phyloP scores from a whole-genome alignment of 768 basidiomycete species.

The Leccinum aurantiacum region DNA sequence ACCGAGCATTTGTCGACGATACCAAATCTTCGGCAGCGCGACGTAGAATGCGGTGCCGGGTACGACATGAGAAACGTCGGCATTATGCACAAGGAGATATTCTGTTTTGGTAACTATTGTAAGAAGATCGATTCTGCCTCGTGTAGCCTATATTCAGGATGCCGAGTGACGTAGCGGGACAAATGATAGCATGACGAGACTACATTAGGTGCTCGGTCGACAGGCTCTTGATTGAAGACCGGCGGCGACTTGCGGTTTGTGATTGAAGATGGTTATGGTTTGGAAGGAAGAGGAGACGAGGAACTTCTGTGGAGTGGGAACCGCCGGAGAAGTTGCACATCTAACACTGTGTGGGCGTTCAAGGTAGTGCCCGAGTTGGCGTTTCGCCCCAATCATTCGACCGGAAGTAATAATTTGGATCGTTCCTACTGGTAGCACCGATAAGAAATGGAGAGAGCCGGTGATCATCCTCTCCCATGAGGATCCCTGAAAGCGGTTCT shows the following conservation, averaged over 20 bases:
- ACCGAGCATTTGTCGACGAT: slow-evolving; percentile 87
- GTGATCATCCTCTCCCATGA: not conserved
- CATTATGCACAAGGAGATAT: not conserved
- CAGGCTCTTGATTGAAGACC: slow-evolving; percentile 17
- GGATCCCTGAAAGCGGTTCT: not conserved
- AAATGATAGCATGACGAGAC: not conserved
- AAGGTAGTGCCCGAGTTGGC: not conserved
- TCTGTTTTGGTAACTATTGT: not conserved
- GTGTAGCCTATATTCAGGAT: slow-evolving; percentile 8
- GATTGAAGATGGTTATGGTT: not conserved
- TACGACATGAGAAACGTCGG: not conserved
- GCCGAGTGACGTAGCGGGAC: not conserved
- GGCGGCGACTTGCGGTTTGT: not conserved
- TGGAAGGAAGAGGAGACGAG: not conserved
- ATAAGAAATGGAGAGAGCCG: not conserved
- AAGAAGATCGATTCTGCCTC: not conserved
- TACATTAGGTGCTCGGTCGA: not conserved
- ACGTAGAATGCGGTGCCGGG: slow-evolving; percentile 42
- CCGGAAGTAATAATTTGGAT: not conserved
- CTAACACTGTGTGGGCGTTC: not conserved
- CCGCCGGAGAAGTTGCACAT: not conserved
- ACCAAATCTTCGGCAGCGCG: slow-evolving; percentile 91
- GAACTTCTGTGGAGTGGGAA: not conserved
- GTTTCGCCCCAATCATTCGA: not conserved
- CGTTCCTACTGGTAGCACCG: not conserved